These are phyloP conservation scores for Spergularia bocconei DNA, from an alignment of 148 eudicot genomes.

Conservation along the genomic window DNA sequence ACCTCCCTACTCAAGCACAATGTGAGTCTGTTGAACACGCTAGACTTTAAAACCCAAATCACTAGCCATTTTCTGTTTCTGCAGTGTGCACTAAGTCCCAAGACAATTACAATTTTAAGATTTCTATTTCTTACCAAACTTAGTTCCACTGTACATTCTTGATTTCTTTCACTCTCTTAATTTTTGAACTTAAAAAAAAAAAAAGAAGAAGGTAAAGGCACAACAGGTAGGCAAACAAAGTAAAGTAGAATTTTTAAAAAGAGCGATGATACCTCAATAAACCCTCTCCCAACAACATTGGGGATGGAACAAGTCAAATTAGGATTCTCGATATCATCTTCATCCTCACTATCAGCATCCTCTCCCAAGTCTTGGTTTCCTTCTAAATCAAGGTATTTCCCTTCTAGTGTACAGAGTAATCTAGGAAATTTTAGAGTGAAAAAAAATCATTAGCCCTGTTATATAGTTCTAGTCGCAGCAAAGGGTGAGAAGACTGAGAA, in stretches of 20 bases:
- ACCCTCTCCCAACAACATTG: slow-evolving; percentile 69
- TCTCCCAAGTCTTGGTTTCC: slow-evolving; percentile 34
- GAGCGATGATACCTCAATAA: slow-evolving; percentile 63
- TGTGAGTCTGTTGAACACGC: too few relatives aligned
- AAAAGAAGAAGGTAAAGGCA: too few relatives aligned
- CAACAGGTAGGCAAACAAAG: neutral
- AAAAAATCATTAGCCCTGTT: neutral
- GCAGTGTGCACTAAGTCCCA: too few relatives aligned
- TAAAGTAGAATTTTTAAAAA: neutral
- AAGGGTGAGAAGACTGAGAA: neutral
- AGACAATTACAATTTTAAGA: too few relatives aligned
- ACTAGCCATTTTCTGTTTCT: too few relatives aligned
- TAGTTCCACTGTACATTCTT: too few relatives aligned
- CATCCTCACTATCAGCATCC: slow-evolving; percentile 36
- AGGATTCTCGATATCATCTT: slow-evolving; percentile 43
- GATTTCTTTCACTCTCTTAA: too few relatives aligned
- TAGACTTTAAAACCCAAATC: too few relatives aligned
- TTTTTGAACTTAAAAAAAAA: too few relatives aligned
- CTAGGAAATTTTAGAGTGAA: slow-evolving; percentile 30
- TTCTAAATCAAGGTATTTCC: slow-evolving; percentile 62
- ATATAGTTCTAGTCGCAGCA: slow-evolving; percentile 12
- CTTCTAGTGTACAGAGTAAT: slow-evolving; percentile 77
- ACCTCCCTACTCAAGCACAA: too few relatives aligned
- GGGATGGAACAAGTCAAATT: slow-evolving; percentile 66
- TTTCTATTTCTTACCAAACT: too few relatives aligned